Conservation (phyloP, 2,329 filamentous ascomycete genomes). For the Pestalotiopsis sp. region DNA sequence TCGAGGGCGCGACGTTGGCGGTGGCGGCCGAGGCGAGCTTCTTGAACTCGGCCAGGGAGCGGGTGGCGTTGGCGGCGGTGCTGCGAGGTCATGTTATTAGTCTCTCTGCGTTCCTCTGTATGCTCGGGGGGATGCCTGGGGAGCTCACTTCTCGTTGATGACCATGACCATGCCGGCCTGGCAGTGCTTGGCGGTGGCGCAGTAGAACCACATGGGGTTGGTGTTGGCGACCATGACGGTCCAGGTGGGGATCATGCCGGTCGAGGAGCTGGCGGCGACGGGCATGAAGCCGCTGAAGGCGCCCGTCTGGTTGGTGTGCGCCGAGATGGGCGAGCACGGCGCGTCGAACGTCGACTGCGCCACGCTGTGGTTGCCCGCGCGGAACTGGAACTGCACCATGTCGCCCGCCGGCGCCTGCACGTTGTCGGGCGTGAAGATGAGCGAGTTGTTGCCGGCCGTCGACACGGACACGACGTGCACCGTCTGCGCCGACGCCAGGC, state of each 20-base stretch:
- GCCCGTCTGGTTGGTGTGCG: slow-evolving; percentile 54
- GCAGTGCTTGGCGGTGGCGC: slow-evolving; percentile 75
- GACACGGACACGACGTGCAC: slow-evolving; percentile 71
- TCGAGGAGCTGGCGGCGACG: slow-evolving; percentile 53
- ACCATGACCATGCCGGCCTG: slow-evolving; percentile 76
- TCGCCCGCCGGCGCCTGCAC: slow-evolving; percentile 65
- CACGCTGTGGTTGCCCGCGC: slow-evolving; percentile 74
- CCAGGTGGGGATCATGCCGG: slow-evolving; percentile 65
- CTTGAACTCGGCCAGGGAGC: slow-evolving; percentile 55
- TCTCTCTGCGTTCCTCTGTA: neutral
- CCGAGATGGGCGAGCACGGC: slow-evolving; percentile 66
- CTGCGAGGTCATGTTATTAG: slow-evolving; percentile 25
- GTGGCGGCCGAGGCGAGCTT: slow-evolving; percentile 34
- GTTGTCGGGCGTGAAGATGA: slow-evolving; percentile 68
- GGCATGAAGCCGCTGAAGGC: slow-evolving; percentile 71
- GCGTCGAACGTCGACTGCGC: slow-evolving; percentile 75
- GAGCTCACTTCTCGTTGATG: slow-evolving; percentile 70
- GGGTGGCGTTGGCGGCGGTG: slow-evolving; percentile 52
- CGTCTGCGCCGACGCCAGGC: slow-evolving; percentile 39
- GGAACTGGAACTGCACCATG: slow-evolving; percentile 70
- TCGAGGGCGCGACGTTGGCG: slow-evolving; percentile 32
- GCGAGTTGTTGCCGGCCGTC: slow-evolving; percentile 48
- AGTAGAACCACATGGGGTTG: slow-evolving; percentile 79
- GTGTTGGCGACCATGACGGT: slow-evolving; percentile 70
- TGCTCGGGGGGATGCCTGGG: neutral